Evolutionary conservation across 805 yeast genomes (phyloP).

Genomic region (Zygosaccharomyces pseudorouxii): DNA sequence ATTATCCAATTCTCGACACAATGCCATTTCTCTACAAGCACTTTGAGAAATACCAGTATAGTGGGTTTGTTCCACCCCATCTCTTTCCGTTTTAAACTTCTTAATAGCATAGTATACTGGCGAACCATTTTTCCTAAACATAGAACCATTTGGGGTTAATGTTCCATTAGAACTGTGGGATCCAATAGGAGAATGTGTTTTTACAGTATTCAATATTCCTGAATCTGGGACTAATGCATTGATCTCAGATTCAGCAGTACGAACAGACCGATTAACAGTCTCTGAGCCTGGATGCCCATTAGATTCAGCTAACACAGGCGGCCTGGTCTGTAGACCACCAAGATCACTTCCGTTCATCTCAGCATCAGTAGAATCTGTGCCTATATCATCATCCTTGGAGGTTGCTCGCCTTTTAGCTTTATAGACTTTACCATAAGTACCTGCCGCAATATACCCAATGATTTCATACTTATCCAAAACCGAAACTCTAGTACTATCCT

Average conservation of each 20-base stretch:
- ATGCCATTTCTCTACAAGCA: constrained; percentile 93
- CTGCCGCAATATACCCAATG: constrained; percentile 95
- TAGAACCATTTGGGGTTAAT: neutral
- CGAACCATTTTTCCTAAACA: constrained; percentile 10
- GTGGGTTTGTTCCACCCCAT: constrained; percentile 74
- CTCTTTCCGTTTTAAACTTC: constrained; percentile 91
- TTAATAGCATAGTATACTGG: constrained; percentile 71
- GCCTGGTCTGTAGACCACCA: constrained; percentile 2
- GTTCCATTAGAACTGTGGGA: neutral
- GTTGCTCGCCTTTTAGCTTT: constrained; percentile 57
- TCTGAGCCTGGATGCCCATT: neutral
- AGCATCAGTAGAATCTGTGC: constrained; percentile 3
- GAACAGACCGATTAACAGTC: neutral
- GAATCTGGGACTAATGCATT: constrained; percentile 5
- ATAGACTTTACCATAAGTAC: constrained; percentile 96
- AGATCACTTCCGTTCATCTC: neutral
- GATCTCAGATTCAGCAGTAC: constrained; percentile 1
- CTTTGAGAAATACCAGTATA: constrained; percentile 95
- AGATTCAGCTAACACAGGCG: neutral
- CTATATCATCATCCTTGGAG: constrained; percentile 1
- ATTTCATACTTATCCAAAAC: constrained; percentile 85
- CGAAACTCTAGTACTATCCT: constrained; percentile 61
- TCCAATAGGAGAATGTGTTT: neutral
- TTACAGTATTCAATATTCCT: neutral
- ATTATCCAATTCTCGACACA: constrained; percentile 82